Percentiles rank a stretch among this genome's conserved stretches.
Evolutionary conservation across 1,284 basidiomycete species (phyloP).

Genomic region (Heliocybe sulcata): DNA sequence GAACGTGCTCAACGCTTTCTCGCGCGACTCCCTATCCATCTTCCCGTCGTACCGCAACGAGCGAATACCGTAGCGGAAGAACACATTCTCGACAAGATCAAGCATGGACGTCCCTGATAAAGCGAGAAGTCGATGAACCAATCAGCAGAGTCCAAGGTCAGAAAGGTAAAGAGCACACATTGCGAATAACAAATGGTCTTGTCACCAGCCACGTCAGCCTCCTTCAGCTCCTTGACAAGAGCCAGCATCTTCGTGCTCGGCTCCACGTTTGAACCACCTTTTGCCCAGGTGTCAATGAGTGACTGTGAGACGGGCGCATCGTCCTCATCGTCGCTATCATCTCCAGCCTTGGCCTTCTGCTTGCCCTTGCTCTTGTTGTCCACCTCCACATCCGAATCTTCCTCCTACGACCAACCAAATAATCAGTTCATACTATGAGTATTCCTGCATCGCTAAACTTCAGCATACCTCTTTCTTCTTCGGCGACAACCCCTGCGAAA

Average conservation of each 20-base stretch:
- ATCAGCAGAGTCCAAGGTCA: neutral
- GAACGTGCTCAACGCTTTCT: slow-evolving; percentile 41
- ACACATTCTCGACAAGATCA: slow-evolving; percentile 50
- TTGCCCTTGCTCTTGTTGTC: slow-evolving; percentile 9
- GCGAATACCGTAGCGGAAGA: slow-evolving; percentile 50
- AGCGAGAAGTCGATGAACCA: too few species aligned
- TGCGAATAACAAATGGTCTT: slow-evolving; percentile 68
- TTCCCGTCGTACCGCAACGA: slow-evolving; percentile 56
- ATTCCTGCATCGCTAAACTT: neutral
- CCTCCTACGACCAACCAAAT: neutral
- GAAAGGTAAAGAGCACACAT: slow-evolving; percentile 31
- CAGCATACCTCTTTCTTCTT: neutral
- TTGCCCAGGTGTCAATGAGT: slow-evolving; percentile 41
- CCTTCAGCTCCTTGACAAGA: slow-evolving; percentile 42
- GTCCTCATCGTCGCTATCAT: slow-evolving; percentile 10
- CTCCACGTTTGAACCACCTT: slow-evolving; percentile 51
- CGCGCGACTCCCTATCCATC: slow-evolving; percentile 48
- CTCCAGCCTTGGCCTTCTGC: slow-evolving; percentile 19
- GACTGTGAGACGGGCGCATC: slow-evolving; percentile 27
- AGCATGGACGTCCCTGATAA: slow-evolving; percentile 66
- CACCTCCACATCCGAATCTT: neutral
- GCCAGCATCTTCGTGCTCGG: slow-evolving; percentile 65
- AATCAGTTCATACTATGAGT: neutral
- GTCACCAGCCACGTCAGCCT: slow-evolving; percentile 56
- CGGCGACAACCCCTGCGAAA: neutral